A percentile compares a stretch with the other conserved stretches of the same genome.
Conservation (phyloP, 192 early-diverging fungal species). For the Podila clonocystis region DNA sequence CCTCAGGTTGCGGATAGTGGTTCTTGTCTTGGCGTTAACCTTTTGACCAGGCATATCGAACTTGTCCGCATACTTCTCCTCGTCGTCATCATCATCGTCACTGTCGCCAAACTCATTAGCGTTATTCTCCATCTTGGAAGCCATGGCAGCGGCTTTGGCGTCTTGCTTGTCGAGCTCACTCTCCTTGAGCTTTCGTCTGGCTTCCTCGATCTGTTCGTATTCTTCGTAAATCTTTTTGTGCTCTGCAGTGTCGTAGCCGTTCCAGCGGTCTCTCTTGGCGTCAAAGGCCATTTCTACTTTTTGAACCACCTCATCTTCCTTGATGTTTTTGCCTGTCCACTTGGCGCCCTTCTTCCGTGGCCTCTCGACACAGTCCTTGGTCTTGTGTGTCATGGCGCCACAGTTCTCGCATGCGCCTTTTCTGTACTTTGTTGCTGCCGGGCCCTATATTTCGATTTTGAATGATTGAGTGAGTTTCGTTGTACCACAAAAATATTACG, state of each 20-base stretch:
- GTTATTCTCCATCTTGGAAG: slow-evolving; percentile 60
- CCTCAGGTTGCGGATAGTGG: slow-evolving; percentile 96
- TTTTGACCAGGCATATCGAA: slow-evolving; percentile 89
- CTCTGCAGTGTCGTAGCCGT: slow-evolving; percentile 93
- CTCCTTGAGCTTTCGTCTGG: slow-evolving; percentile 81
- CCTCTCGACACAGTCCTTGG: slow-evolving; percentile 93
- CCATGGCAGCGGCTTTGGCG: slow-evolving; percentile 59
- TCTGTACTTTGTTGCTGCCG: slow-evolving; percentile 89
- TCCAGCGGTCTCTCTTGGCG: slow-evolving; percentile 98
- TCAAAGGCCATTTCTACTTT: slow-evolving; percentile 87
- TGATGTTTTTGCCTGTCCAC: slow-evolving; percentile 81
- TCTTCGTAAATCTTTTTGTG: slow-evolving; percentile 86
- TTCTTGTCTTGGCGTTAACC: slow-evolving; percentile 88
- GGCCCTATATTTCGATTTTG: slow-evolving; percentile 60
- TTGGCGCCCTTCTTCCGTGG: slow-evolving; percentile 90
- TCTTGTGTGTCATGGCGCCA: slow-evolving; percentile 95
- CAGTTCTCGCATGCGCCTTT: slow-evolving; percentile 99
- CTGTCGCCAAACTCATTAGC: slow-evolving; percentile 64
- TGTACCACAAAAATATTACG: too few relatives aligned
- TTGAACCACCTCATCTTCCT: slow-evolving; percentile 86
- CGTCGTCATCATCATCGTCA: slow-evolving; percentile 86
- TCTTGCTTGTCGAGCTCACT: slow-evolving; percentile 76
- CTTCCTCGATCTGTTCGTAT: slow-evolving; percentile 93
- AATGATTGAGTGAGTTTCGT: too few relatives aligned
- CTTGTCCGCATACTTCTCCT: slow-evolving; percentile 90